Evolutionary conservation across 2,329 filamentous ascomycete species (phyloP).

Genomic region (Aureobasidium sp.): DNA sequence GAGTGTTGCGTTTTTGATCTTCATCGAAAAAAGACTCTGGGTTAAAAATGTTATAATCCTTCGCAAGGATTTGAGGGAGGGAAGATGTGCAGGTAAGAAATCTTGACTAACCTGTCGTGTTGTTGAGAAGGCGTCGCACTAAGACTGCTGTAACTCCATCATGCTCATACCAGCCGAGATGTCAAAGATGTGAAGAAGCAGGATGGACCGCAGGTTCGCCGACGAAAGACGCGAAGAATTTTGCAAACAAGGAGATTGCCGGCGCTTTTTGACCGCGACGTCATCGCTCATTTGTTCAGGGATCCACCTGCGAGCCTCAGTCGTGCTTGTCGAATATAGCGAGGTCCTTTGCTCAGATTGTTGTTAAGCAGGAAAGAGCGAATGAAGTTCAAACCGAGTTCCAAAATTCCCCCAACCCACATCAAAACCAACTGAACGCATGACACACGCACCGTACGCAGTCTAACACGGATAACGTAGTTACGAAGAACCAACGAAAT

Average conservation of each 20-base stretch:
- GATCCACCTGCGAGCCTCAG: background rate
- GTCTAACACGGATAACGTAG: conserved; percentile 8
- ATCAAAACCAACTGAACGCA: conserved; percentile 3
- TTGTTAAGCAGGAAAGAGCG: background rate
- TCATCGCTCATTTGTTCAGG: background rate
- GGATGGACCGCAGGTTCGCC: background rate
- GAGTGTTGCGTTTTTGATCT: conserved; percentile 11
- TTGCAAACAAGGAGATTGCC: background rate
- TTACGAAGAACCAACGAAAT: conserved; percentile 1
- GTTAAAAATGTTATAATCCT: conserved; percentile 10
- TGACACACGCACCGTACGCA: conserved; percentile 4
- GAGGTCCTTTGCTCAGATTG: background rate
- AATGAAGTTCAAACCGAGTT: background rate
- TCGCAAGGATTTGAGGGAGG: background rate
- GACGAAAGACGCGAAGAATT: background rate
- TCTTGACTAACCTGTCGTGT: background rate
- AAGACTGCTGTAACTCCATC: background rate
- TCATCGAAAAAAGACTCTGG: conserved; percentile 9
- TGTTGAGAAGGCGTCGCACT: background rate
- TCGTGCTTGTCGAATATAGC: background rate
- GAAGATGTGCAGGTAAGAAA: background rate
- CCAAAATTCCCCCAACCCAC: background rate
- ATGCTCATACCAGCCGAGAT: too few species aligned
- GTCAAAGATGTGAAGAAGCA: background rate
- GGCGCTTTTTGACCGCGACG: background rate